A percentile compares a stretch with the other conserved stretches of the same genome.
Evolutionary conservation across 805 yeast species (phyloP).

Genomic region (Wickerhamiella bombiphila): DNA sequence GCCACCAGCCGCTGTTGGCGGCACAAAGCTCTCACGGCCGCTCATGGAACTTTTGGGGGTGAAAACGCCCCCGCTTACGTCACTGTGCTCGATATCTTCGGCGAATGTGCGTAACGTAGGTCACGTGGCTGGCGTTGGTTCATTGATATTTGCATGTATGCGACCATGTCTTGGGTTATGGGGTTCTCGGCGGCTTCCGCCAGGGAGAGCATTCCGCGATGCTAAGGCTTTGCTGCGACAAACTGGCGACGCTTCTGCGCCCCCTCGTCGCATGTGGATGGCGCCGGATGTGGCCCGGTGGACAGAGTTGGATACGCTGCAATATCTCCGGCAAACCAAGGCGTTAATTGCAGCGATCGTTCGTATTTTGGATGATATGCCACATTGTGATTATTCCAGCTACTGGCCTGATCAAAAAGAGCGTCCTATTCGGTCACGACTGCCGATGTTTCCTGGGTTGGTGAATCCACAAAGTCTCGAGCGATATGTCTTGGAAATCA

Average conservation of each 20-base stretch:
- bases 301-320: conserved; percentile 9
- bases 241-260: background rate
- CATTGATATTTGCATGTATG: too few relatives aligned
- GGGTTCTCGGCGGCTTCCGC: background rate
- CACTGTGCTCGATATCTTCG: too few relatives aligned
- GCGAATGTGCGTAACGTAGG: too few relatives aligned
- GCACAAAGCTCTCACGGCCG: conserved; percentile 26
- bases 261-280: background rate
- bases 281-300: conserved; percentile 1
- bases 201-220: background rate
- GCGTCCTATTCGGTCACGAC: background rate
- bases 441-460: conserved; percentile 2
- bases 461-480: background rate
- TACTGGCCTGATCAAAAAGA: background rate
- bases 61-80: conserved; percentile 1
- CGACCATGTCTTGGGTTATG: background rate
- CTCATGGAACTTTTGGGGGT: conserved; percentile 9
- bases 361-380: conserved; percentile 4
- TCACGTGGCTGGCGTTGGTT: too few relatives aligned
- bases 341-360: conserved; percentile 3
- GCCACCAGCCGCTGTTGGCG: conserved; percentile 21
- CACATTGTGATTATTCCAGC: background rate
- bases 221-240: background rate
- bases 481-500: conserved; percentile 1
- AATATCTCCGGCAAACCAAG: conserved; percentile 11